Base-by-base conservation (phyloP, 306 rosid species). In the Prosopis cineraria region DNA sequence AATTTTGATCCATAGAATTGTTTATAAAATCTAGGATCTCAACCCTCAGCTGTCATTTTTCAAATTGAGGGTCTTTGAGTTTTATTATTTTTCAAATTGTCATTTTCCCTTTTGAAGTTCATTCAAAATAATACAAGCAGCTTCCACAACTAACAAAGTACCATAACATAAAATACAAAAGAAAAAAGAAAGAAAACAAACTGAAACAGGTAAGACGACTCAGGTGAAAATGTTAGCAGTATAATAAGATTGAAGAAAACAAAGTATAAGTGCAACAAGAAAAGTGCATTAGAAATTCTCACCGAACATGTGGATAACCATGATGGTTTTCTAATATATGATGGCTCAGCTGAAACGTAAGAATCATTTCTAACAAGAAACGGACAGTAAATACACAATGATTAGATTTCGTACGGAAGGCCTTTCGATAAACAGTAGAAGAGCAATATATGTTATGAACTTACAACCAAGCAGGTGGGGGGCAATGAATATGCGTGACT, bases 381-480 rank as follows among this genome's bases (percentile, higher is more conserved):
- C 48, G 17, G 78, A 63, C 53, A 43, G 50, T 65, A 7, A 73
- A 81, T 44, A 73, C 40, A 80, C 45, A 76, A 63, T 64, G 37
- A n/a, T 66, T 56, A 81, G 80, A 67, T 48, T 14, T 37, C 34
- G 45, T 47, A 60, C 22, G 9, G 56, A 12, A 44, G 80, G 44
- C 58, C 52, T 72, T 84, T 33, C 59, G 36, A 30, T 13, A 70
- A 55, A 56, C 19, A 63, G 37, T 72, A 31, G 70, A 40, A 6
- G 60, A 25, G 30, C 3, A 77, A 44, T 29, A 70, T 44, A 47
- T 11, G 72, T 33, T 62, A 63, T 82, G 70, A 83, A 86, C 88
- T 92, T 86, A 95, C 98, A 91, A 81, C 96, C 98, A 91, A 83
- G 91, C 90, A 12, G 98, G 97, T 33, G 98, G 97, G 73, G 98